These are phyloP conservation scores for Camellia oleifera DNA, from an alignment of 179 eudicot genomes.

Conservation along the genomic window DNA sequence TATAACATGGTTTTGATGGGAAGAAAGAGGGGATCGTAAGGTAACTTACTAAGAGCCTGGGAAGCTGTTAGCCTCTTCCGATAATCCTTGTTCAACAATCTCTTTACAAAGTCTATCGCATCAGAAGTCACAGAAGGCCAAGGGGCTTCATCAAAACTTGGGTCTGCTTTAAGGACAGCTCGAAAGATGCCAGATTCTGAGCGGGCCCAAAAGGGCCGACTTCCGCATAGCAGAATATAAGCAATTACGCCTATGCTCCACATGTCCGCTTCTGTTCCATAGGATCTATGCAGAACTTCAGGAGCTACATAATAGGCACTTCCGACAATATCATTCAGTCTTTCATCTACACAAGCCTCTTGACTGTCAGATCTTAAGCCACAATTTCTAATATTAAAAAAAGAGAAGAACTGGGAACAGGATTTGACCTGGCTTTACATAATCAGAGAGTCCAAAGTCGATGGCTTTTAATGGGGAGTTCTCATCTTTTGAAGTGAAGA, in stretches of 20 bases:
- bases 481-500: slow-evolving; percentile 66
- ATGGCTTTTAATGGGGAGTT: slow-evolving; percentile 70
- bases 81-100: slow-evolving; percentile 63
- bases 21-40: not conserved
- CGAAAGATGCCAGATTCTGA: slow-evolving; percentile 67
- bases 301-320: slow-evolving; percentile 58
- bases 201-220: slow-evolving; percentile 71
- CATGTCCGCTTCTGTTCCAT: slow-evolving; percentile 81
- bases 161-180: slow-evolving; percentile 64
- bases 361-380: slow-evolving; percentile 18
- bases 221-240: slow-evolving; percentile 74
- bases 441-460: slow-evolving; percentile 84
- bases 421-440: slow-evolving; percentile 74
- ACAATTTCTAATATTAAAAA: not conserved
- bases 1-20: not conserved
- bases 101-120: slow-evolving; percentile 63
- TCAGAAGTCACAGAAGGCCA: slow-evolving; percentile 67
- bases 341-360: slow-evolving; percentile 41
- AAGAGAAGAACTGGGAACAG: slow-evolving; percentile 8
- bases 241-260: slow-evolving; percentile 86
- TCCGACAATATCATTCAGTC: slow-evolving; percentile 66
- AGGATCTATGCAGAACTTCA: slow-evolving; percentile 67
- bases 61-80: slow-evolving; percentile 72
- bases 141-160: slow-evolving; percentile 59
- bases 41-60: slow-evolving; percentile 65